Evolutionary conservation across 495 filamentous ascomycete genomes (phyloP), one percentile per base, ranked within the genome.

Genomic region (Physcia stellaris): DNA sequence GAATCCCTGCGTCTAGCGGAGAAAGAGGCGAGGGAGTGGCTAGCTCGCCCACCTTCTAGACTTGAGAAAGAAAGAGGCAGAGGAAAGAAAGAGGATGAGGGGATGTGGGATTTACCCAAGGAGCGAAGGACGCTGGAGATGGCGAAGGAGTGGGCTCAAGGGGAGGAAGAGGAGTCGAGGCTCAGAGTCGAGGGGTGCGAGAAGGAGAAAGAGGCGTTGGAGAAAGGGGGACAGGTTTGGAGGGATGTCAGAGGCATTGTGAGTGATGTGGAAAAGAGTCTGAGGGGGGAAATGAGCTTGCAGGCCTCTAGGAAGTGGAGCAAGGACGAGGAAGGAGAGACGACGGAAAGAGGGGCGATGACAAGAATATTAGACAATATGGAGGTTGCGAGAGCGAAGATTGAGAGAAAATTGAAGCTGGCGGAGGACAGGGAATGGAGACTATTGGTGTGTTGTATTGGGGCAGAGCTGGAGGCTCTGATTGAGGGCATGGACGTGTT

Each of bases 391-490:
- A 59, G 66, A 4, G 48, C 56, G 4, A 43, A 43, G n/a, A 42
- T 70, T 27, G 58, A 62, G 41, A 37, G 48, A 0, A 39, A 61
- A 28, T 36, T 71, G 42, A 53, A 60, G 12, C 33, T 60, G 21
- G 61, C 65, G n/a, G 60, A 67, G 24, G 47, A 48, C 3, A 70
- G 69, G 39, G 70, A 75, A 5, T 98, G 90, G 90, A 95, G 83
- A 28, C 58, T 96, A 19, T 64, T 98, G 18, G 73, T 94, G 17
- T 88, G 80, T 41, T 86, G 83, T 41, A 77, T 95, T 42, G 80
- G 86, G 3, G 84, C 90, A 1, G 90, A 98, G 50, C 54, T 94
- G 3, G 81, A 88, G 47, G 87, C 92, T 6, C 74, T 94, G 37
- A 65, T 58, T 35, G 77, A 86, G 49, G 82, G 79, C 7, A 66